Evolutionary conservation across 1,139 yeast genomes (phyloP).

Genomic region (Kurtzmaniella quercitrusa): DNA sequence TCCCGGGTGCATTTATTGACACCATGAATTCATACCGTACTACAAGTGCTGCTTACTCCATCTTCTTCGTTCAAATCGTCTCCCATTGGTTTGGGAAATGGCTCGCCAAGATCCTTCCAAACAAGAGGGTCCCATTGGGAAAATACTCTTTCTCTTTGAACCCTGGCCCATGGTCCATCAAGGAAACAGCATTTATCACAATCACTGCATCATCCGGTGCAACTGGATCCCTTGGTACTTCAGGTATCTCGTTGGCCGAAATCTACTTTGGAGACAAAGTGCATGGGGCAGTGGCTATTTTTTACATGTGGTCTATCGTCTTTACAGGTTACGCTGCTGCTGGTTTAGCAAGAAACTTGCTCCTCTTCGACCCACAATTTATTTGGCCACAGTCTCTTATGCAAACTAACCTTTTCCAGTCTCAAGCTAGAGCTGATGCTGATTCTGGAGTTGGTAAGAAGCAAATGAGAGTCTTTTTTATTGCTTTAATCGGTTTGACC

Average conservation of each 20-base stretch:
- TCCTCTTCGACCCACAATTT: conserved; percentile 40
- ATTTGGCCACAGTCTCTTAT: conserved; percentile 45
- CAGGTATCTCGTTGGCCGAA: conserved; percentile 38
- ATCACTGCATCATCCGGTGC: conserved; percentile 45
- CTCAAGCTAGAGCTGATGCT: conserved; percentile 23
- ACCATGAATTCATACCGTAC: conserved; percentile 47
- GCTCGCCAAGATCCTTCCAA: conserved; percentile 31
- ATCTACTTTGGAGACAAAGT: conserved; percentile 31
- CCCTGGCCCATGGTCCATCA: conserved; percentile 47
- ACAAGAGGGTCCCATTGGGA: conserved; percentile 15
- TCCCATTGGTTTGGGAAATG: conserved; percentile 41
- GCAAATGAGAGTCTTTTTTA: conserved; percentile 31
- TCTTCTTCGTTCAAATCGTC: conserved; percentile 42
- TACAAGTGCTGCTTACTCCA: conserved; percentile 43
- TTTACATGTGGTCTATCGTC: conserved; percentile 43
- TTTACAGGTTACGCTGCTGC: conserved; percentile 47
- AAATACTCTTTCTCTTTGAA: conserved; percentile 24
- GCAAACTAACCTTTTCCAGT: conserved; percentile 41
- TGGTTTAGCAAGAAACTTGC: conserved; percentile 37
- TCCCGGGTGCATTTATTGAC: conserved; percentile 46
- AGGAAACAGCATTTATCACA: conserved; percentile 41
- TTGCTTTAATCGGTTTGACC: conserved; percentile 25
- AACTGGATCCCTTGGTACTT: conserved; percentile 42
- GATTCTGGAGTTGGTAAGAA: conserved; percentile 16
- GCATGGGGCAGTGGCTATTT: conserved; percentile 25